These are phyloP conservation scores for Vanrija sp. DNA, from an alignment of 1,284 basidiomycete species.

Conservation along the genomic window DNA sequence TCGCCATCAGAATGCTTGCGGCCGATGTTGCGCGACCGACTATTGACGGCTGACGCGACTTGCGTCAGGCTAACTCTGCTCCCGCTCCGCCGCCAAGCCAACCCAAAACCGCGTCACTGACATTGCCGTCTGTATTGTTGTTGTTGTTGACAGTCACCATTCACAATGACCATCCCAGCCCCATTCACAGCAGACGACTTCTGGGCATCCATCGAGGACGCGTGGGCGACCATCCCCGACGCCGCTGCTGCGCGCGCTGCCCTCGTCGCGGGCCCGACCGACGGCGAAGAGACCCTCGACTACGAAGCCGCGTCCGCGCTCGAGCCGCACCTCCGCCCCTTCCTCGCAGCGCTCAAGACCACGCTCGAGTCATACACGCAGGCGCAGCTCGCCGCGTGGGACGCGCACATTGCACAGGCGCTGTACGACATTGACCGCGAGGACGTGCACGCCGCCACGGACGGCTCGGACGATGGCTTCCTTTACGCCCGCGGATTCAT, in stretches of 20 bases:
- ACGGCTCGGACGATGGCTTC: constrained; percentile 11
- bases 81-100: no score
- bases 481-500: constrained; percentile 11
- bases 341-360: constrained; percentile 1
- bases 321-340: background rate
- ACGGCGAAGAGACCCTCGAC: background rate
- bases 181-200: background rate
- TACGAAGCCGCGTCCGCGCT: background rate
- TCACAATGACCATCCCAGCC: background rate
- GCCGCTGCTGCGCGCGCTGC: background rate
- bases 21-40: no score
- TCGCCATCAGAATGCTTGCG: no score
- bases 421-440: constrained; percentile 8
- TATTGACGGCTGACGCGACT: no score
- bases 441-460: constrained; percentile 5
- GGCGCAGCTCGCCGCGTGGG: constrained; percentile 4
- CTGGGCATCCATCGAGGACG: constrained; percentile 1
- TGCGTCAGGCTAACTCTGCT: no score
- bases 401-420: constrained; percentile 5
- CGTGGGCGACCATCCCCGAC: background rate
- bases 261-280: background rate
- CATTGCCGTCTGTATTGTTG: no score
- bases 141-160: background rate
- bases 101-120: no score
- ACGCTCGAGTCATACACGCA: background rate